Evolutionary conservation across 2,329 filamentous ascomycete species (phyloP), one percentile per base, ranked within the genome.

Genomic region (Penicillium psychrosexuale): DNA sequence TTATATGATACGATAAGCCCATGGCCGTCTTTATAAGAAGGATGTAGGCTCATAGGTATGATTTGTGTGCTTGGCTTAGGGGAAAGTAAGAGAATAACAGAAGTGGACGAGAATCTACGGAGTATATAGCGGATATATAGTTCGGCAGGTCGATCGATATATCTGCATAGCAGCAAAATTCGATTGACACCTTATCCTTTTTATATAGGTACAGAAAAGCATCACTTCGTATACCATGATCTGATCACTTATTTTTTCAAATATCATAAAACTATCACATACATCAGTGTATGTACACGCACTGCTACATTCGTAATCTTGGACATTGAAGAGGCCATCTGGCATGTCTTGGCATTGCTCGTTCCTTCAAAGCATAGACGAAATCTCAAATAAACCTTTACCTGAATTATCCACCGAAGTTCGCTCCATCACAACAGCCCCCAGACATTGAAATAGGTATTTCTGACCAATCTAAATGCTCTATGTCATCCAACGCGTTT

Each of bases 301-400:
- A 40, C 38, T 46, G 51, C 37, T 51, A 53, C 58, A 54, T 48
- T 50, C 55, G 50, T 24, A 51, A 57, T 61, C 50, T 59, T 24
- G 39, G 55, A 38, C 37, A 42, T 47, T 54, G 38, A 57, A 57
- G 54, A 67, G 66, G 66, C 64, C 62, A 71, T 69, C 68, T 70
- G 69, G 69, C 69, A 69, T 69, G 66, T 65, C 69, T 71, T 71
- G 69, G 68, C 68, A 56, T 61, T 56, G 12, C 28, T 52, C 37
- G 37, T 53, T 53, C 42, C 19, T 46, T 47, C 34, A 28, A 12
- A 27, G n/a, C 17, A 11, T 47, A 28, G 33, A 22, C 11, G 24
- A 27, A 31, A 5, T 31, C 11, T 42, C 3, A 17, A 6, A 34
- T 24, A 33, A 33, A 30, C 13, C 13, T 46, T 34, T 24, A 12